Conservation (phyloP, 768 basidiomycete species). For the Pleurotus citrinopileatus region DNA sequence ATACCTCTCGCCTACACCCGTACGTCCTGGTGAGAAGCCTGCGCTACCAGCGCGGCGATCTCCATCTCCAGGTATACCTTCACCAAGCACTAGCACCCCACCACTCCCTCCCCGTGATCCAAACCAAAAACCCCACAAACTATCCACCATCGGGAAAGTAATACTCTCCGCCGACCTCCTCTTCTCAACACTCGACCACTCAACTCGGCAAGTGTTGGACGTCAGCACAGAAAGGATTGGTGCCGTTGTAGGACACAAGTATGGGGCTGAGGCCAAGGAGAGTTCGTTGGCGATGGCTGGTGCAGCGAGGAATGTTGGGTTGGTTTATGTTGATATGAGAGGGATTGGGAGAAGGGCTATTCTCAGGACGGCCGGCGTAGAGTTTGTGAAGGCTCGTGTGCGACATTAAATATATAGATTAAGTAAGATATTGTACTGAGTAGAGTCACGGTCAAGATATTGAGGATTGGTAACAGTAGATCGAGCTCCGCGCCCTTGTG, state of each 20-base stretch:
- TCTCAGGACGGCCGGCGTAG: conserved; percentile 58
- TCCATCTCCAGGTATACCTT: background rate
- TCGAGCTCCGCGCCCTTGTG: too few relatives aligned
- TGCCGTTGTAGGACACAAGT: conserved; percentile 57
- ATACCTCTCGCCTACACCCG: background rate
- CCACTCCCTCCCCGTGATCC: conserved; percentile 29
- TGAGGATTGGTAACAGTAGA: background rate
- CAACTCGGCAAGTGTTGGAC: conserved; percentile 50
- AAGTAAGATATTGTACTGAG: background rate
- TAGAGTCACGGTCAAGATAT: background rate
- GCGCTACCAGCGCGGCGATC: conserved; percentile 21
- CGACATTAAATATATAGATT: conserved; percentile 8
- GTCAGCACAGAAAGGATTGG: conserved; percentile 45
- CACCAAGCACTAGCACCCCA: conserved; percentile 24
- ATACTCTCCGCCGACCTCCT: conserved; percentile 66
- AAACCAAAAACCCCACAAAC: conserved; percentile 25
- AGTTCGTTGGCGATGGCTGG: conserved; percentile 58
- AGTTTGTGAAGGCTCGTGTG: conserved; percentile 46
- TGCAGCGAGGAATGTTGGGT: conserved; percentile 65
- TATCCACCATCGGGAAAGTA: conserved; percentile 44
- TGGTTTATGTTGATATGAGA: conserved; percentile 75
- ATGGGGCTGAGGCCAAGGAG: conserved; percentile 62
- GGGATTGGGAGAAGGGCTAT: conserved; percentile 72
- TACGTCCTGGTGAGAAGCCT: conserved; percentile 14
- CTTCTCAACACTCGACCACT: conserved; percentile 60